Percentiles rank a stretch among this genome's conserved stretches.
These are phyloP conservation scores for Pezicula carpinea DNA, from an alignment of 2,329 filamentous ascomycete genomes.

Conservation along the genomic window DNA sequence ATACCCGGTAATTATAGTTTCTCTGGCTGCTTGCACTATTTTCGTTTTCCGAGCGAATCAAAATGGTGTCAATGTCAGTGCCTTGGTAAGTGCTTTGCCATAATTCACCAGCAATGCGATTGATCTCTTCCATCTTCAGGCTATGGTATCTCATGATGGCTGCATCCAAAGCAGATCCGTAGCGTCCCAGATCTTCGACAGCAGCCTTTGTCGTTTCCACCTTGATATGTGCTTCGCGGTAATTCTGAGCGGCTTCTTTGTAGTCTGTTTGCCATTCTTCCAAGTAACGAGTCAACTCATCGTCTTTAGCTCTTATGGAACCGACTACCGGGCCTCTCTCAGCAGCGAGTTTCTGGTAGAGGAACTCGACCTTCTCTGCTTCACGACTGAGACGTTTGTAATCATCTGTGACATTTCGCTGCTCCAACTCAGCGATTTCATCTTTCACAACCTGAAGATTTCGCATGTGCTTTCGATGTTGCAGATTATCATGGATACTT, in stretches of 20 bases:
- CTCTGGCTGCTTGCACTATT: constrained; percentile 57
- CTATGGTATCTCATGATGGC: constrained; percentile 97
- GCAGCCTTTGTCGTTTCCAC: constrained; percentile 90
- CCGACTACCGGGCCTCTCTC: constrained; percentile 72
- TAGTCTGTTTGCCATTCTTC: constrained; percentile 83
- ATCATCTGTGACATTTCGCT: constrained; percentile 77
- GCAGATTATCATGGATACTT: constrained; percentile 84
- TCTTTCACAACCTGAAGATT: constrained; percentile 61
- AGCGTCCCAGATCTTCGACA: constrained; percentile 82
- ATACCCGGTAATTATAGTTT: constrained; percentile 94
- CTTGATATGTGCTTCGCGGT: constrained; percentile 82
- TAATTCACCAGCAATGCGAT: constrained; percentile 89
- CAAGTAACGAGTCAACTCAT: constrained; percentile 68
- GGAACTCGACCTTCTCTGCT: constrained; percentile 60
- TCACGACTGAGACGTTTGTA: constrained; percentile 70
- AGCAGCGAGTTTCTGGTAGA: constrained; percentile 65
- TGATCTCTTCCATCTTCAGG: constrained; percentile 98
- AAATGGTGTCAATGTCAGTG: constrained; percentile 93
- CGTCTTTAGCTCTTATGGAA: constrained; percentile 77
- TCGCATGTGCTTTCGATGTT: constrained; percentile 71
- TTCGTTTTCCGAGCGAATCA: constrained; percentile 90
- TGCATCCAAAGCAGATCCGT: constrained; percentile 80
- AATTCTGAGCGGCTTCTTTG: constrained; percentile 73
- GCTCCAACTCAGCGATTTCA: constrained; percentile 72
- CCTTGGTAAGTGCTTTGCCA: constrained; percentile 97